These are phyloP conservation scores for Echinochloa phyllopogon DNA, from an alignment of 176 grass and related monocot genomes.

Conservation along the genomic window DNA sequence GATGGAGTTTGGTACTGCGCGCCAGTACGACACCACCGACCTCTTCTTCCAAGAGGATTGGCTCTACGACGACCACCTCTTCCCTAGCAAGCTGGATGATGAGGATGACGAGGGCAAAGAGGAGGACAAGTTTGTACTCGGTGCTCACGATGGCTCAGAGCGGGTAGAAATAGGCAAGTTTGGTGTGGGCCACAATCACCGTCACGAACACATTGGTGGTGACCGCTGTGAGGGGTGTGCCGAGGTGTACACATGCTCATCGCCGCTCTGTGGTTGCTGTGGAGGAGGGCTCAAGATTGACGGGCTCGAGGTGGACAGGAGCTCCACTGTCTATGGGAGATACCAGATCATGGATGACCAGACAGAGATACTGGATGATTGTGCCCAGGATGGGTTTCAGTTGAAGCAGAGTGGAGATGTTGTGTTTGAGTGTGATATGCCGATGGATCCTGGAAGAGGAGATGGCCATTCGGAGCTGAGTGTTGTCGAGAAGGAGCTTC, in stretches of 20 bases:
- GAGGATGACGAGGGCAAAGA: conserved; percentile 41
- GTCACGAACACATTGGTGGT: conserved; percentile 42
- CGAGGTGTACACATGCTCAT: conserved; percentile 72
- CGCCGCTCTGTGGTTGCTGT: conserved; percentile 77
- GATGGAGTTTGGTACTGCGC: conserved; percentile 86
- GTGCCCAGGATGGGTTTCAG: conserved; percentile 47
- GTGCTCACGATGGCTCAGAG: conserved; percentile 31
- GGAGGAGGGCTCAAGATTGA: conserved; percentile 50
- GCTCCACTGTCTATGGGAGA: conserved; percentile 72
- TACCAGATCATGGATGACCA: conserved; percentile 95
- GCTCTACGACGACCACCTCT: conserved; percentile 81
- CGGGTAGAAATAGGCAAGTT: conserved; percentile 34
- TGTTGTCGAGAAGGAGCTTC: conserved; percentile 65
- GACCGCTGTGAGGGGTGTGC: conserved; percentile 57
- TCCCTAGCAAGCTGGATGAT: conserved; percentile 42
- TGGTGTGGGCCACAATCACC: conserved; percentile 25
- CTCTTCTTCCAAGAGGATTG: conserved; percentile 76
- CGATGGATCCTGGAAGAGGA: conserved; percentile 22
- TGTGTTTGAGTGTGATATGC: conserved; percentile 48
- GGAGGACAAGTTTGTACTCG: conserved; percentile 82
- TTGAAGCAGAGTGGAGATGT: conserved; percentile 46
- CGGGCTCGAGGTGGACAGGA: conserved; percentile 7
- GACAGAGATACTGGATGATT: conserved; percentile 85
- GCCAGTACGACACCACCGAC: conserved; percentile 71
- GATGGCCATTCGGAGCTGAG: conserved; percentile 44